Percentiles rank a stretch among this genome's conserved stretches.
phyloP scores from a whole-genome alignment of 495 filamentous ascomycete species.

The Podospora comata region DNA sequence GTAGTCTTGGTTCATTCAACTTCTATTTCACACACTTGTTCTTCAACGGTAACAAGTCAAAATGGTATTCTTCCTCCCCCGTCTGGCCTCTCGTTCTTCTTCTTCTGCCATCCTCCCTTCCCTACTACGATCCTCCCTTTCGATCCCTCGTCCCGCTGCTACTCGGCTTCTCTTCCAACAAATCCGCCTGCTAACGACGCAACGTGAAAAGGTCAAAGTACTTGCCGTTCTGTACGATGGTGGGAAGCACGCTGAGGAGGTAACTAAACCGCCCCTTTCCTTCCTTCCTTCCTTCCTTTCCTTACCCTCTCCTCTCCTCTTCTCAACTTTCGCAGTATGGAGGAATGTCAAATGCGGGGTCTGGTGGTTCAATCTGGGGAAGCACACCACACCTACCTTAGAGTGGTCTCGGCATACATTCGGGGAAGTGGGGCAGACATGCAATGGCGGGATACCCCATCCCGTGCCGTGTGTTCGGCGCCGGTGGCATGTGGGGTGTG shows the following conservation, averaged over 20 bases:
- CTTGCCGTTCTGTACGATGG: constrained; percentile 57
- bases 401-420: constrained; percentile 1
- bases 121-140: constrained; percentile 15
- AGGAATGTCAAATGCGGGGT: constrained; percentile 17
- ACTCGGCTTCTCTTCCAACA: constrained; percentile 20
- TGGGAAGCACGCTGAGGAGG: constrained; percentile 49
- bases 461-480: neutral
- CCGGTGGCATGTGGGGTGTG: neutral
- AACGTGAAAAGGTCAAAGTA: constrained; percentile 57
- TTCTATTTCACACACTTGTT: neutral
- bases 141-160: neutral
- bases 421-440: constrained; percentile 18
- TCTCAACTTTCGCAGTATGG: neutral
- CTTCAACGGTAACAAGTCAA: constrained; percentile 31
- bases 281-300: constrained; percentile 10
- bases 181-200: constrained; percentile 43
- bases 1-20: neutral
- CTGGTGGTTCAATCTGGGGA: neutral
- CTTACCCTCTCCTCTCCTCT: neutral
- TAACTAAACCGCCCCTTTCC: constrained; percentile 24
- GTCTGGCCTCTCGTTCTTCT: constrained; percentile 19
- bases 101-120: constrained; percentile 20
- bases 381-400: no score
- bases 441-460: neutral
- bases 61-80: constrained; percentile 50